A percentile compares a stretch with the other conserved stretches of the same genome.
Evolutionary conservation across 352 stramenopile genomes (phyloP).

Genomic region (Phytopythium vexans): DNA sequence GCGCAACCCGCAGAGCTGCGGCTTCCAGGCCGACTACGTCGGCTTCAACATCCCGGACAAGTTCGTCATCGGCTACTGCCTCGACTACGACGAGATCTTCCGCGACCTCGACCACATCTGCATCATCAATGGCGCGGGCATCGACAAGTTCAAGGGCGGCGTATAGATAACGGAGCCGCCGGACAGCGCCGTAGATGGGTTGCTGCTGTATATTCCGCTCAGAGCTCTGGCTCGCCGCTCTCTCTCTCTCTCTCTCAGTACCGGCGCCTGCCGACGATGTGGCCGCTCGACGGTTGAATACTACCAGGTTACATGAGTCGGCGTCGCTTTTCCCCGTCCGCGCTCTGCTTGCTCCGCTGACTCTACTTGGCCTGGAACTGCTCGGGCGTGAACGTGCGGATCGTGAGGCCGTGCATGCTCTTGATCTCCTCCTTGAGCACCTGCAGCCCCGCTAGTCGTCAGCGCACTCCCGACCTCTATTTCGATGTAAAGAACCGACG

Average conservation of each 20-base stretch:
- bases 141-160: constrained; percentile 77
- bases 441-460: constrained; percentile 16
- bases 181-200: neutral
- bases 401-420: constrained; percentile 83
- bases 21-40: constrained; percentile 93
- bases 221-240: too few species aligned
- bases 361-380: constrained; percentile 71
- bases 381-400: constrained; percentile 75
- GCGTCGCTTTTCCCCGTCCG: neutral
- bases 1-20: constrained; percentile 83
- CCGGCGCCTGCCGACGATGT: too few species aligned
- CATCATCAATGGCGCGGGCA: constrained; percentile 91
- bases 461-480: neutral
- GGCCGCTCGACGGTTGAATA: too few species aligned
- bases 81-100: constrained; percentile 98
- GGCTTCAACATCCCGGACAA: constrained; percentile 96
- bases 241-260: too few species aligned
- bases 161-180: constrained; percentile 24
- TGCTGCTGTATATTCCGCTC: too few species aligned
- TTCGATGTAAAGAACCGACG: neutral
- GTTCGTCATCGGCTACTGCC: constrained; percentile 94
- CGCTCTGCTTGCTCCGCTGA: neutral
- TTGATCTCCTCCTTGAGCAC: constrained; percentile 85
- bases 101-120: constrained; percentile 95
- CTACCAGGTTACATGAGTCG: too few species aligned